Percentiles rank a stretch among this genome's conserved stretches.
phyloP scores from a whole-genome alignment of 1,284 basidiomycete genomes.

The Meira miltonrushii region DNA sequence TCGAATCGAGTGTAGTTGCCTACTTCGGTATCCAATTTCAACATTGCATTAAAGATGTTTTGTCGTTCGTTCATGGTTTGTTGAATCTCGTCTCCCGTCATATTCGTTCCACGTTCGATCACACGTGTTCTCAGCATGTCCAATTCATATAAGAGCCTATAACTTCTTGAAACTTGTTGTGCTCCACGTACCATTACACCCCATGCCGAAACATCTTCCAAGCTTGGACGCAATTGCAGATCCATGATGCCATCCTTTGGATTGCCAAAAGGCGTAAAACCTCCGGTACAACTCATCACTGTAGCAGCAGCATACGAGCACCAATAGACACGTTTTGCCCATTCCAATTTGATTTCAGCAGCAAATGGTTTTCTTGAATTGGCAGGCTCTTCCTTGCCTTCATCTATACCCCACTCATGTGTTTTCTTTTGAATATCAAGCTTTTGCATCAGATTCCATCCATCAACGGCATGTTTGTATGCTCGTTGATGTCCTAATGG shows the following conservation, averaged over 20 bases:
- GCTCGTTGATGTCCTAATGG: constrained; percentile 19
- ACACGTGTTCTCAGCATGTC: constrained; percentile 23
- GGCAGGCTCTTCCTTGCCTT: neutral
- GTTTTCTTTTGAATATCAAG: constrained; percentile 14
- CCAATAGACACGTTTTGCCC: constrained; percentile 41
- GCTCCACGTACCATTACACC: constrained; percentile 37
- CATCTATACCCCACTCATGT: no score
- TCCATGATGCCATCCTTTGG: constrained; percentile 30
- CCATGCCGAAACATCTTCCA: constrained; percentile 33
- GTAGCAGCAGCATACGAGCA: constrained; percentile 33
- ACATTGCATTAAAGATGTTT: constrained; percentile 36
- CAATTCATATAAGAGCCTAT: constrained; percentile 33
- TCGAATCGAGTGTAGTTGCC: constrained; percentile 34
- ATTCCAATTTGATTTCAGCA: constrained; percentile 34
- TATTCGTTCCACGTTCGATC: constrained; percentile 18
- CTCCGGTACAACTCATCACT: constrained; percentile 38
- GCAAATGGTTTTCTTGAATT: constrained; percentile 27
- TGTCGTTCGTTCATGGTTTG: constrained; percentile 26
- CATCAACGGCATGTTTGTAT: constrained; percentile 34
- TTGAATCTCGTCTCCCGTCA: constrained; percentile 15
- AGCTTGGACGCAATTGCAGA: constrained; percentile 28
- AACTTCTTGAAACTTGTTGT: constrained; percentile 36
- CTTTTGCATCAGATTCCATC: constrained; percentile 35
- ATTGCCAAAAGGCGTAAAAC: constrained; percentile 31
- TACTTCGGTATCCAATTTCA: constrained; percentile 35